Evolutionary conservation across 2,329 filamentous ascomycete genomes (phyloP).

Genomic region (Nemania abortiva): DNA sequence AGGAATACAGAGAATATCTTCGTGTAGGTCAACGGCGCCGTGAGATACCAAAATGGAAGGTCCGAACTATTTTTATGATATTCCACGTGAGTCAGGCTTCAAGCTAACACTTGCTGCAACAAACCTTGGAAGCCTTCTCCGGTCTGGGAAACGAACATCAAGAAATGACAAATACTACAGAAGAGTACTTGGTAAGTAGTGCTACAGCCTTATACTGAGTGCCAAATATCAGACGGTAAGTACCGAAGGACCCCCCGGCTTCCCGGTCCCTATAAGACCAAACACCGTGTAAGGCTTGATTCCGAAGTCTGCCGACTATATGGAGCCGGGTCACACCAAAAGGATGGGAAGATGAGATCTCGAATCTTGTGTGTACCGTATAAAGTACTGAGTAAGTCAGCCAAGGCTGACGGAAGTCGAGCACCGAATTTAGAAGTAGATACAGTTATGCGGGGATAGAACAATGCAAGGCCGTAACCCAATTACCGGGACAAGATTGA

Average conservation of each 20-base stretch:
- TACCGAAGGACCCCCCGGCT: too few species aligned
- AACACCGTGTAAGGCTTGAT: too few species aligned
- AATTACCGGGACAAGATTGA: not conserved
- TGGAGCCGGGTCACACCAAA: too few species aligned
- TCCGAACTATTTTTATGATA: not conserved
- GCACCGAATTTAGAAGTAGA: too few species aligned
- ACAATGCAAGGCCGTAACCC: not conserved
- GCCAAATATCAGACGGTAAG: too few species aligned
- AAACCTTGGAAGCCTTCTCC: not conserved
- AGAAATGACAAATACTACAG: not conserved
- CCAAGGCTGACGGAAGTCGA: too few species aligned
- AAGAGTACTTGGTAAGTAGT: not conserved
- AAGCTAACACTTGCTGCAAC: not conserved
- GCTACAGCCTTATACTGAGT: too few species aligned
- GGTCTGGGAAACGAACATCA: not conserved
- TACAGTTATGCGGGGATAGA: not conserved
- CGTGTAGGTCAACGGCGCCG: not conserved
- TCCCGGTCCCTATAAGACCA: too few species aligned
- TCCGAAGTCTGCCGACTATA: too few species aligned
- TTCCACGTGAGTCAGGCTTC: not conserved
- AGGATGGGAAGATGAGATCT: too few species aligned
- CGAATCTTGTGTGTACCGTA: too few species aligned
- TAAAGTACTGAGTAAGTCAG: not conserved
- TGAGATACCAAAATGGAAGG: not conserved
- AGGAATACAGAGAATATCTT: not conserved